Percentiles rank a stretch among this genome's conserved stretches.
These are phyloP conservation scores for Musa schizocarpa DNA, from an alignment of 176 grass and related monocot species.

Conservation along the genomic window DNA sequence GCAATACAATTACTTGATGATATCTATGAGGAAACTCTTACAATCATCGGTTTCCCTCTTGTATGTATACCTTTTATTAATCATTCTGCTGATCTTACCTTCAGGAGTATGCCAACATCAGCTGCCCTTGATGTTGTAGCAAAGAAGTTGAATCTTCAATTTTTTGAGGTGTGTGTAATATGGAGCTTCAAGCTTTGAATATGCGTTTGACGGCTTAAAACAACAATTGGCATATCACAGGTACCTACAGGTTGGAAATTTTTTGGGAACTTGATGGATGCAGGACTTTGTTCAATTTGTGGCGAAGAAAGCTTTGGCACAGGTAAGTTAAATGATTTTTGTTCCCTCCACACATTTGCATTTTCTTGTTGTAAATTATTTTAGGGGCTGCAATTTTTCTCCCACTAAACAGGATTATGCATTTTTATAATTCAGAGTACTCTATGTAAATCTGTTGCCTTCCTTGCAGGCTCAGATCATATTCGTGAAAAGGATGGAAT, in stretches of 20 bases:
- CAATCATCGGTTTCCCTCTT: background rate
- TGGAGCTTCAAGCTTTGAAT: background rate
- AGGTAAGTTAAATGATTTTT: conserved; percentile 25
- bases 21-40: background rate
- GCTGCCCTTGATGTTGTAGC: conserved; percentile 99
- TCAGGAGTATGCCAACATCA: conserved; percentile 99
- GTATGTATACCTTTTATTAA: background rate
- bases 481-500: conserved; percentile 99
- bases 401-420: too few relatives aligned
- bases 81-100: conserved; percentile 31
- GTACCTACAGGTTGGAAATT: conserved; percentile 99
- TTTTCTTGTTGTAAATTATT: background rate
- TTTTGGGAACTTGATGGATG: conserved; percentile 99
- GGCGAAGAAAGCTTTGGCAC: conserved; percentile 99
- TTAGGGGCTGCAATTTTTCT: too few relatives aligned
- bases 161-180: conserved; percentile 78
- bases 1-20: background rate
- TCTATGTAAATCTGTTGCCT: background rate
- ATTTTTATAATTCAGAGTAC: too few relatives aligned
- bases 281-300: conserved; percentile 90
- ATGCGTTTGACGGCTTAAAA: background rate
- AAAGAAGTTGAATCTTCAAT: conserved; percentile 83
- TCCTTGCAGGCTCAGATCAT: conserved; percentile 77
- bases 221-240: conserved; percentile 32
- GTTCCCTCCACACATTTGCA: background rate